These are phyloP conservation scores for Porphyrellus cyaneotinctus DNA, from an alignment of 768 basidiomycete genomes.

Conservation along the genomic window DNA sequence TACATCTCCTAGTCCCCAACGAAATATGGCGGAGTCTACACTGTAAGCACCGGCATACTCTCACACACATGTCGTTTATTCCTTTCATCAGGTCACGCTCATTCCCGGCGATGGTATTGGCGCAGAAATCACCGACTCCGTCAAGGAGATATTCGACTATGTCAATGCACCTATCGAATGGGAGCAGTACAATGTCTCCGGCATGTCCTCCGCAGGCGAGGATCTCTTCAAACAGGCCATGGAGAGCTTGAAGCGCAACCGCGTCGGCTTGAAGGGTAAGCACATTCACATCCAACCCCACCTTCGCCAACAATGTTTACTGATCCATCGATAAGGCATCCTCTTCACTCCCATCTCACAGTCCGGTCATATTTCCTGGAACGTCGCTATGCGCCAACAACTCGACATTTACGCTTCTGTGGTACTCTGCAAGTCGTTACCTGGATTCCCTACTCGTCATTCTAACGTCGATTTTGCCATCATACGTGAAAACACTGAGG, in stretches of 20 bases:
- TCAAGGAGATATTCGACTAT: constrained; percentile 98
- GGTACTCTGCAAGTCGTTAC: constrained; percentile 96
- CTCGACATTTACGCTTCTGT: constrained; percentile 99
- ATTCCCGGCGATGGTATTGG: constrained; percentile 99
- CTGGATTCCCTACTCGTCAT: constrained; percentile 94
- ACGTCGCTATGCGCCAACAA: constrained; percentile 99
- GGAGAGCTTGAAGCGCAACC: constrained; percentile 96
- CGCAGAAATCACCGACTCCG: constrained; percentile 93
- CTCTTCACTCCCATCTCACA: constrained; percentile 98
- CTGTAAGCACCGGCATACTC: constrained; percentile 45
- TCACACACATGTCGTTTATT: constrained; percentile 19
- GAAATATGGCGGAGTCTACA: constrained; percentile 92
- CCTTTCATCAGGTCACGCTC: constrained; percentile 71
- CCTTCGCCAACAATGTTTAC: constrained; percentile 1
- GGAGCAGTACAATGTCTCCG: constrained; percentile 98
- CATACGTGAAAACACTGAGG: constrained; percentile 99
- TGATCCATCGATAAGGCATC: constrained; percentile 59
- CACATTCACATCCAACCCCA: background rate
- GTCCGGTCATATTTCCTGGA: constrained; percentile 98
- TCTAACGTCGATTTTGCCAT: constrained; percentile 97
- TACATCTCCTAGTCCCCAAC: constrained; percentile 59
- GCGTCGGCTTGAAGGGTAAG: constrained; percentile 96
- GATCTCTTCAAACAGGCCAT: constrained; percentile 95
- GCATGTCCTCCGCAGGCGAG: constrained; percentile 91
- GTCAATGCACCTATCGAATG: constrained; percentile 98